phyloP scores from a whole-genome alignment of 169 alveolate genomes.

The Eimeria tenella region DNA sequence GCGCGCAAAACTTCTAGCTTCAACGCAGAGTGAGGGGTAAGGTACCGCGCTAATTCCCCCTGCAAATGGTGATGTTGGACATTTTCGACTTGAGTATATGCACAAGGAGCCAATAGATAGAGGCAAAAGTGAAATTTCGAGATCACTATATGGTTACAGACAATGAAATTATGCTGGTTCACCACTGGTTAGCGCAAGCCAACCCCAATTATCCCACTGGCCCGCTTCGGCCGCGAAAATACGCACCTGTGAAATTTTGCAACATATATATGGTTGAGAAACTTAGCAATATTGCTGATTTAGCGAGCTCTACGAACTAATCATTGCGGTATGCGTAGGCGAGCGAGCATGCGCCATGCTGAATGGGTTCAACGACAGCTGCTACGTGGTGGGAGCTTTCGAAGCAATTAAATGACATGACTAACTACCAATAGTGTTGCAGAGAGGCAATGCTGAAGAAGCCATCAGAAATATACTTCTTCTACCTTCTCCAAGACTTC shows the following conservation, averaged over 20 bases:
- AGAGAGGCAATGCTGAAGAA: not conserved
- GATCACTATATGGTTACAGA: not conserved
- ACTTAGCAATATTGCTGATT: not conserved
- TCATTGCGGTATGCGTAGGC: not conserved
- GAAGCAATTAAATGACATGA: constrained; percentile 9
- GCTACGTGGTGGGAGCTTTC: constrained; percentile 59
- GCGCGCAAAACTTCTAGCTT: too few relatives aligned
- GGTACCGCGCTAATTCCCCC: too few relatives aligned
- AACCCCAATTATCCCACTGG: not conserved
- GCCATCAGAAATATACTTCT: not conserved
- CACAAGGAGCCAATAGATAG: not conserved
- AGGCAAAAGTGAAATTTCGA: not conserved
- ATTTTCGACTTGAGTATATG: too few relatives aligned
- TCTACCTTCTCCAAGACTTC: constrained; percentile 25
- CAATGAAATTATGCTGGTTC: constrained; percentile 27
- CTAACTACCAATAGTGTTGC: constrained; percentile 19
- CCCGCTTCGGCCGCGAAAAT: not conserved
- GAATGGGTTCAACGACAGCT: constrained; percentile 40
- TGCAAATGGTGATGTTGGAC: too few relatives aligned
- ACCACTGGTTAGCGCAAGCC: constrained; percentile 74
- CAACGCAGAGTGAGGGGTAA: too few relatives aligned
- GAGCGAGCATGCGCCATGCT: constrained; percentile 28
- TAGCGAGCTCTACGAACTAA: not conserved
- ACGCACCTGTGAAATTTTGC: too few relatives aligned
- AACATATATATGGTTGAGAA: not conserved